Conservation (phyloP, 352 stramenopile species). For the Globisporangium cylindrosporum region DNA sequence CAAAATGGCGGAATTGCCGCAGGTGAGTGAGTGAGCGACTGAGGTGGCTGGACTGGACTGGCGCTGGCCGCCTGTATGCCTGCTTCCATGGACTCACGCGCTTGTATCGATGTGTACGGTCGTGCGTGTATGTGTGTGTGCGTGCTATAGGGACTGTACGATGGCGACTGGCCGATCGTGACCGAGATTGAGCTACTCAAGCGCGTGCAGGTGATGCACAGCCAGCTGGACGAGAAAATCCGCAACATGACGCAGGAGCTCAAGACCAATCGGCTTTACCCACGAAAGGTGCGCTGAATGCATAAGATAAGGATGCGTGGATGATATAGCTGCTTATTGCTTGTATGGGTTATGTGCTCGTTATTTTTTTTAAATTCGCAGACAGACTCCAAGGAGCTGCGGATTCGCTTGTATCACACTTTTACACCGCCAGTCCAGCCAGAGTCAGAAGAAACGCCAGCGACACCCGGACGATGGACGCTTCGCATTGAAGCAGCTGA, state of each 20-base stretch:
- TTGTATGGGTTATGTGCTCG: not conserved
- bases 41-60: not conserved
- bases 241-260: conserved; percentile 50
- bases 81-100: not conserved
- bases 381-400: conserved; percentile 56
- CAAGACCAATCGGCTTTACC: conserved; percentile 58
- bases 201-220: conserved; percentile 39
- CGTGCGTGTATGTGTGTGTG: not conserved
- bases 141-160: conserved; percentile 26
- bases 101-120: not conserved
- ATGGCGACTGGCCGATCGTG: conserved; percentile 52
- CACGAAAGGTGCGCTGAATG: conserved; percentile 27
- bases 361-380: conserved; percentile 13
- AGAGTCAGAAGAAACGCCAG: conserved; percentile 26
- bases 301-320: too few relatives aligned
- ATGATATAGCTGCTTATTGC: not conserved
- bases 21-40: conserved; percentile 4
- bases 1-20: conserved; percentile 4
- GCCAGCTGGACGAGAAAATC: conserved; percentile 44
- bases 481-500: conserved; percentile 63
- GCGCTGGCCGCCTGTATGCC: not conserved
- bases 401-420: conserved; percentile 59
- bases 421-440: conserved; percentile 41
- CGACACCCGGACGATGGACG: conserved; percentile 50
- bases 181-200: conserved; percentile 55